Evolutionary conservation across 805 yeast genomes (phyloP).

Genomic region (Suhomyces faveliae): DNA sequence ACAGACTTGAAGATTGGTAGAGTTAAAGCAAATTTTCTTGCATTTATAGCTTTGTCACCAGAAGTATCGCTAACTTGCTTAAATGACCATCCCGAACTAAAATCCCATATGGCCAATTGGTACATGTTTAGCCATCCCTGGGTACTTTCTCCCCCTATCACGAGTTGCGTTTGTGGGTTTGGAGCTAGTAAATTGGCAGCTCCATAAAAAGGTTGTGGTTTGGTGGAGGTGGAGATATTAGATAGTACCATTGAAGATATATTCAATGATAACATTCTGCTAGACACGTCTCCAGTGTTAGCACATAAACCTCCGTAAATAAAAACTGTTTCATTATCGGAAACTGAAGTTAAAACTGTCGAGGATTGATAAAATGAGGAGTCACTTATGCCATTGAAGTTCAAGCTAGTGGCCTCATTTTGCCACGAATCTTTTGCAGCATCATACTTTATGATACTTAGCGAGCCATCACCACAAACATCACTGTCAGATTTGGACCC

Average conservation of each 20-base stretch:
- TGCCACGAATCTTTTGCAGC: constrained; percentile 20
- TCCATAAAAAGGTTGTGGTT: constrained; percentile 57
- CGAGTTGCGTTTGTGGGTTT: constrained; percentile 44
- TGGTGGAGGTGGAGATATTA: constrained; percentile 47
- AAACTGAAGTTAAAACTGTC: constrained; percentile 42
- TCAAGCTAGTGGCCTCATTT: constrained; percentile 13
- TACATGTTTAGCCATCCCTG: constrained; percentile 71
- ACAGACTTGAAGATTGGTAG: constrained; percentile 51
- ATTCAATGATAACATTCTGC: constrained; percentile 46
- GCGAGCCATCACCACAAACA: constrained; percentile 27
- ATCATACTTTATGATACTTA: constrained; percentile 24
- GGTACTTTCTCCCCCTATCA: constrained; percentile 65
- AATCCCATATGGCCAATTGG: constrained; percentile 74
- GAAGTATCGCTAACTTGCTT: constrained; percentile 23
- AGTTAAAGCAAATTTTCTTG: constrained; percentile 52
- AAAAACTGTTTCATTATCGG: constrained; percentile 39
- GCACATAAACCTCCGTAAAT: constrained; percentile 53
- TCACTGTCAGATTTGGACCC: constrained; percentile 8
- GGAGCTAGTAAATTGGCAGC: constrained; percentile 47
- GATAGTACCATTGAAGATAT: constrained; percentile 30
- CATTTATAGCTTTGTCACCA: constrained; percentile 36
- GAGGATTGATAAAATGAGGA: constrained; percentile 34
- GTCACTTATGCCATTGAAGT: constrained; percentile 25
- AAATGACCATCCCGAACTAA: constrained; percentile 66
- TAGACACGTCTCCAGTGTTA: constrained; percentile 26